phyloP scores from a whole-genome alignment of 2,329 filamentous ascomycete genomes.

The Botryotinia globosa region DNA sequence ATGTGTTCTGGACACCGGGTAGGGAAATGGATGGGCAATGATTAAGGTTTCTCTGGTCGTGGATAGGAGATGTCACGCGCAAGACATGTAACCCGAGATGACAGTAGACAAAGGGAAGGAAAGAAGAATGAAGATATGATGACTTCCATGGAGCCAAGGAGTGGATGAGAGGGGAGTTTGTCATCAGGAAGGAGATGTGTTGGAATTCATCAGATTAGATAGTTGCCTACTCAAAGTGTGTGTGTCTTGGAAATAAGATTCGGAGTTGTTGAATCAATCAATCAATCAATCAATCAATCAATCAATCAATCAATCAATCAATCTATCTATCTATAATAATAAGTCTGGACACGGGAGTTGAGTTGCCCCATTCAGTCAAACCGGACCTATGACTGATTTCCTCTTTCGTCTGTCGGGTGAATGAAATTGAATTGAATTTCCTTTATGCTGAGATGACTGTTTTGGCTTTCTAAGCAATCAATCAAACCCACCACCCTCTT shows the following conservation, averaged over 20 bases:
- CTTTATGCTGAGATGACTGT: too few species aligned
- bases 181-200: conserved; percentile 10
- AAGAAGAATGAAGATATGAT: neutral
- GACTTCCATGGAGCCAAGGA: neutral
- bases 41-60: neutral
- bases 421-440: neutral
- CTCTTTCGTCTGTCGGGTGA: neutral
- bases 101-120: too few species aligned
- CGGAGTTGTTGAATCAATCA: conserved; percentile 6
- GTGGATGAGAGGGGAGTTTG: neutral
- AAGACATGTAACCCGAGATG: neutral
- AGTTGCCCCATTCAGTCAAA: neutral
- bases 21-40: neutral
- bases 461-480: neutral
- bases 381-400: neutral
- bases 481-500: neutral
- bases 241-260: conserved; percentile 3
- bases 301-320: neutral
- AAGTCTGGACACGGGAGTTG: neutral
- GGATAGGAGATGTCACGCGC: neutral
- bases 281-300: neutral
- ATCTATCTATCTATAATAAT: too few species aligned
- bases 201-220: neutral
- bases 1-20: neutral
- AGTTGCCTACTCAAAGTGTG: neutral